Base-by-base conservation (phyloP, 129 eudicot species). In the Arctium minus region DNA sequence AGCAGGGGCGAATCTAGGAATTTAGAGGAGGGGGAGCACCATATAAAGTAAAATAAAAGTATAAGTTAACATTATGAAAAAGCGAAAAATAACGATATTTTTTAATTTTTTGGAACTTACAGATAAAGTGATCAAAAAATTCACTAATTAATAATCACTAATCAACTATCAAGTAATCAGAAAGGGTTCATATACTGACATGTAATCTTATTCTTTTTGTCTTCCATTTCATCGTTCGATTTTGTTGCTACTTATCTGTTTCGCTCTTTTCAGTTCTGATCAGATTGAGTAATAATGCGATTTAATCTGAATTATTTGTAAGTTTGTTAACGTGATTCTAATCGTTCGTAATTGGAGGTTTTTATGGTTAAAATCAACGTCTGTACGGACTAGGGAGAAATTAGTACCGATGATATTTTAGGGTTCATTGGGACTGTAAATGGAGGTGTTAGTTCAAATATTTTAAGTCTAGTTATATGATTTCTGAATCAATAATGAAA, bases 371-470 rank as follows among this genome's bases (percentile, higher is more conserved):
- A 44, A 27, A 40, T 29, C 71, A 77, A 15, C 36, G 60, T 36
- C 9, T 22, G 27, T 22, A 64, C 33, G 48, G 36, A 60, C 17
- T 29, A 17, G 10, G 33, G 8, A 40, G 40, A 80, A n/a, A 6
- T 80, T 33, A 70, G 38, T 30, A 40, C 11, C 46, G 37, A 82
- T 11, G 35, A 44, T 76, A 37, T 8, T 5, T 42, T 75, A 75
- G 60, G 85, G 70, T 68, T 76, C 70, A 72, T 37, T 36, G 44
- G 33, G 76, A 32, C 76, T 44, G 77, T n/a, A 40, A 11, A 70
- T 48, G 6, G 76, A 15, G 38, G 18, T 40, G 32, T 31, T 81
- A 64, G 32, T 64, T 64, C 70, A 64, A 7, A 6, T n/a, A 33
- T 12, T 36, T 5, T 71, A 33, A 50, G 72, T 81, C 11, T 65